Evolutionary conservation across 139 green algal species (phyloP).

Genomic region (Marvania coccoides): DNA sequence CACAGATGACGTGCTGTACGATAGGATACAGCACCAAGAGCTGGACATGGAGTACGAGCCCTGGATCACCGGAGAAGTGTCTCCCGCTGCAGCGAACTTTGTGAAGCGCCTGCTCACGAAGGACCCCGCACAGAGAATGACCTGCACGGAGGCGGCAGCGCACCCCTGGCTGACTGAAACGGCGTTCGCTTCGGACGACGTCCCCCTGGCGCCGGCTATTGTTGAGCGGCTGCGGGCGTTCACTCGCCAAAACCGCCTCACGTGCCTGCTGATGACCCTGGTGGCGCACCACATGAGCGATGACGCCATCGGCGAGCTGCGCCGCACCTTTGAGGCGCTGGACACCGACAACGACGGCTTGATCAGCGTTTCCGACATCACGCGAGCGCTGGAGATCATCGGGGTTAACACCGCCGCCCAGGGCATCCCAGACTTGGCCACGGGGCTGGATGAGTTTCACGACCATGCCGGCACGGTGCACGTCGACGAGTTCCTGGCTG

Average conservation of each 20-base stretch:
- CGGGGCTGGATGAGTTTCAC: conserved; percentile 9
- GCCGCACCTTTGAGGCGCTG: conserved; percentile 48
- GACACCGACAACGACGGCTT: conserved; percentile 48
- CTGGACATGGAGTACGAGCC: conserved; percentile 17
- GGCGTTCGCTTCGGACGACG: neutral
- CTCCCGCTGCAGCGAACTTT: conserved; percentile 14
- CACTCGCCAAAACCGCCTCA: conserved; percentile 20
- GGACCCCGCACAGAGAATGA: conserved; percentile 16
- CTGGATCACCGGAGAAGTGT: conserved; percentile 17
- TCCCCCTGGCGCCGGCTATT: conserved; percentile 4
- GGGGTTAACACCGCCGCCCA: conserved; percentile 12
- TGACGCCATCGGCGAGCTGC: conserved; percentile 48
- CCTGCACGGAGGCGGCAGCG: conserved; percentile 3
- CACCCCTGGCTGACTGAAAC: conserved; percentile 23
- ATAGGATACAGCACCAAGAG: conserved; percentile 7
- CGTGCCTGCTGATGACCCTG: conserved; percentile 27
- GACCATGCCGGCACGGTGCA: conserved; percentile 5
- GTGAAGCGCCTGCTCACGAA: conserved; percentile 15
- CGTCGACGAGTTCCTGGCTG: conserved; percentile 54
- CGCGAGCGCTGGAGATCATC: conserved; percentile 30
- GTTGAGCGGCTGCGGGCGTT: conserved; percentile 16
- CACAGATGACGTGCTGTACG: conserved; percentile 24
- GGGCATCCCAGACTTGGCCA: conserved; percentile 6
- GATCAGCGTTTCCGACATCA: conserved; percentile 51
- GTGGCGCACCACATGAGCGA: conserved; percentile 38